Conservation (phyloP, 768 basidiomycete genomes). For the Boletus subparvulus region DNA sequence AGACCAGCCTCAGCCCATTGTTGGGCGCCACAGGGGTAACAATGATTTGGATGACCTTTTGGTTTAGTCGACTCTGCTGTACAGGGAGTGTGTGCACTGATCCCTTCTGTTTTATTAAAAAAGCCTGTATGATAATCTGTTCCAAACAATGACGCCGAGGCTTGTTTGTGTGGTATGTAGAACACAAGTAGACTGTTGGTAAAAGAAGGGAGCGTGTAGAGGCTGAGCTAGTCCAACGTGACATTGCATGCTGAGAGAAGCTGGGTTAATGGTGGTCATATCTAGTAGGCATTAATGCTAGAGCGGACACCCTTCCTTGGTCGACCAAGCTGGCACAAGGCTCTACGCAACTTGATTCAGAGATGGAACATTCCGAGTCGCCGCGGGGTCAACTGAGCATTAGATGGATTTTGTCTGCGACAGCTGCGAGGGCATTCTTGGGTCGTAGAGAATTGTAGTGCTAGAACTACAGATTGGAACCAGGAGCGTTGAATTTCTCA, state of each 20-base stretch:
- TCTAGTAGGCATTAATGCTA: background rate
- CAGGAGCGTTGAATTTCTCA: background rate
- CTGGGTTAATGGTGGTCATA: background rate
- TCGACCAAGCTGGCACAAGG: background rate
- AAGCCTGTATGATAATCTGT: constrained; percentile 3
- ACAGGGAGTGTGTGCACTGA: background rate
- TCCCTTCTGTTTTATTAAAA: background rate
- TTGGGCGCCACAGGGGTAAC: constrained; percentile 38
- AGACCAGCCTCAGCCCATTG: constrained; percentile 70
- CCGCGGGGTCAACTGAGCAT: constrained; percentile 26
- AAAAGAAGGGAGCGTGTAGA: background rate
- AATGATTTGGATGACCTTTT: constrained; percentile 67
- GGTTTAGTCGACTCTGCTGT: constrained; percentile 38
- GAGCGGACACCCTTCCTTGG: background rate
- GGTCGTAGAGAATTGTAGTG: constrained; percentile 88
- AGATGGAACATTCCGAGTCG: background rate
- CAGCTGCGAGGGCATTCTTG: constrained; percentile 32
- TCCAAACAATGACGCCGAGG: background rate
- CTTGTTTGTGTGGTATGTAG: constrained; percentile 12
- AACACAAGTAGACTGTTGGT: background rate
- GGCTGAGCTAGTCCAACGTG: background rate
- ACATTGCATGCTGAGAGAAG: background rate
- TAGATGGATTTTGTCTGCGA: constrained; percentile 32
- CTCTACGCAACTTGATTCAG: background rate
- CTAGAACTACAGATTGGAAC: constrained; percentile 39